Evolutionary conservation across 108 stramenopile genomes (phyloP), one percentile per base, ranked within the genome.

Genomic region (Stephanodiscus triporus): DNA sequence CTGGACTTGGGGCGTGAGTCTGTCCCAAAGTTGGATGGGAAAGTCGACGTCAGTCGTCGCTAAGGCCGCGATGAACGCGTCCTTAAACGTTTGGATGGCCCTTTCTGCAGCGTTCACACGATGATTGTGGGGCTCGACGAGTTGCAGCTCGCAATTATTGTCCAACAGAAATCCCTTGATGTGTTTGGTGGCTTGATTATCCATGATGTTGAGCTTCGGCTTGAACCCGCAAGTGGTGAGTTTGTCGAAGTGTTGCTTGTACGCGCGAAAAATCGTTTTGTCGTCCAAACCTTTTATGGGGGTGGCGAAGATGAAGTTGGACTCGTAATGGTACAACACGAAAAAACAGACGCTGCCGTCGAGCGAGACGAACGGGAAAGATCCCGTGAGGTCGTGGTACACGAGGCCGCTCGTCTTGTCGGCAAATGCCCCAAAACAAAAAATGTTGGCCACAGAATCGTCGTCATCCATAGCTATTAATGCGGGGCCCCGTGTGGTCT

Each of bases 81-180:
- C 70, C 38, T 75, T 68, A 49, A 75, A 84, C n/a, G 83, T 84
- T 13, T 51, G 68, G 14, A 84, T 84, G 26, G 84, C 84, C 2
- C 75, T 60, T 67, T 84, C 70, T 2, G 83, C 83, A 14, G 78
- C 74, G 67, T 84, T 84, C 0, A 57, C 30, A 0, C 78, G 64
- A 54, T 84, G 78, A 7, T 49, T 49, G 48, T 49, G 48, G 3
- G 48, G 48, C 6, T 49, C 48, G 5, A 49, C 48, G 2, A 49
- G 48, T 19, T 49, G 48, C 2, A 49, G 48, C 48, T 49, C 6
- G 48, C 48, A 49, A 2, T 49, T 6, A 6, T 49, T 16, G 5
- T 49, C 19, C 5, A 6, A 6, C 5, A 49, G 48, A 19, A 19
- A 49, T 49, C 3, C 2, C 6, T 49, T 49, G 48, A 49, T 49